phyloP scores from a whole-genome alignment of 257 asterid genomes.

The Solanum commersonii region DNA sequence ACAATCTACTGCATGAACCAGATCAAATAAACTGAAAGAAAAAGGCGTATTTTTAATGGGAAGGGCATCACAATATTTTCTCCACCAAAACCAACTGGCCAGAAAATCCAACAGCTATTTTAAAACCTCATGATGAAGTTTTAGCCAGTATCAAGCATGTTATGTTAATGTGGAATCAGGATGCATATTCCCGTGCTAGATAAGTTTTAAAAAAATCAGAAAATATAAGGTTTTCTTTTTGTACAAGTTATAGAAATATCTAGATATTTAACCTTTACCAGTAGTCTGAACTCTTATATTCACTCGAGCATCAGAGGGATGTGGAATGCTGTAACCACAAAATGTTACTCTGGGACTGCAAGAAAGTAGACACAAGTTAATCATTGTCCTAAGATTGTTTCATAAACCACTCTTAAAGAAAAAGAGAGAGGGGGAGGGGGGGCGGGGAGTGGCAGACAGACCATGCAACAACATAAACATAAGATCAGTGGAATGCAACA shows the following conservation, averaged over 20 bases:
- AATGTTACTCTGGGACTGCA: slow-evolving; percentile 81
- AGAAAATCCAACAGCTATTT: neutral
- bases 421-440: neutral
- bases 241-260: neutral
- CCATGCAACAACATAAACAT: neutral
- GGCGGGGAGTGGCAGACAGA: neutral
- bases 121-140: neutral
- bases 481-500: neutral
- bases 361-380: neutral
- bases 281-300: slow-evolving; percentile 91
- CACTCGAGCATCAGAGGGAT: slow-evolving; percentile 88
- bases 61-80: neutral
- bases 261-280: slow-evolving; percentile 32
- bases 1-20: neutral
- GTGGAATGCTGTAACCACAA: slow-evolving; percentile 95
- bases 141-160: neutral
- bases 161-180: neutral
- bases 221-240: neutral
- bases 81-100: neutral
- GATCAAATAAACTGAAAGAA: neutral
- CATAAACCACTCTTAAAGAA: neutral
- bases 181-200: neutral
- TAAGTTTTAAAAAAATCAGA: neutral
- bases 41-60: neutral
- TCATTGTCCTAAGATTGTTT: neutral